phyloP scores from a whole-genome alignment of 2,329 filamentous ascomycete genomes.

The Pseudogymnoascus sp. region DNA sequence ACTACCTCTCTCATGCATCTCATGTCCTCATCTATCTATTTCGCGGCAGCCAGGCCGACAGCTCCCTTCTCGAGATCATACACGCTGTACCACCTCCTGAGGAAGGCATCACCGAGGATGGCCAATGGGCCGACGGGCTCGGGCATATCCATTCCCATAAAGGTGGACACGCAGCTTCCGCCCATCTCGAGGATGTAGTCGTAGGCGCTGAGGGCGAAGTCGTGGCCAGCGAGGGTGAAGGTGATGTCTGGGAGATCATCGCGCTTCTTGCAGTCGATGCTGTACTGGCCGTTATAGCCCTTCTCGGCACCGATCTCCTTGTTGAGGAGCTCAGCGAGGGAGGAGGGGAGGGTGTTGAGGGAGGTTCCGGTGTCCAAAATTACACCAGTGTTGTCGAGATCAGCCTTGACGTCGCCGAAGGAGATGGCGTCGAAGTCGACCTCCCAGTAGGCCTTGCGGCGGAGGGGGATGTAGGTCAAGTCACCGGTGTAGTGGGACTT shows the following conservation, averaged over 20 bases:
- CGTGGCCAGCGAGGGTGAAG: slow-evolving; percentile 82
- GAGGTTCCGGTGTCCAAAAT: slow-evolving; percentile 98
- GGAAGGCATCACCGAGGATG: slow-evolving; percentile 84
- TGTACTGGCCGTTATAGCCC: slow-evolving; percentile 94
- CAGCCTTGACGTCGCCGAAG: slow-evolving; percentile 76
- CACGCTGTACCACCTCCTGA: slow-evolving; percentile 87
- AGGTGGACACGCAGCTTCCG: slow-evolving; percentile 92
- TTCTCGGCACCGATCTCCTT: slow-evolving; percentile 97
- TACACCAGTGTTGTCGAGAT: slow-evolving; percentile 89
- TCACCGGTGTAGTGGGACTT: slow-evolving; percentile 74
- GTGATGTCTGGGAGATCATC: slow-evolving; percentile 80
- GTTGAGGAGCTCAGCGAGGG: slow-evolving; percentile 93
- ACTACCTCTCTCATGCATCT: not conserved
- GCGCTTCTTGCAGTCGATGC: slow-evolving; percentile 79
- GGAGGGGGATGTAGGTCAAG: slow-evolving; percentile 85
- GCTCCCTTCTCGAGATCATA: slow-evolving; percentile 88
- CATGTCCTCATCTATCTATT: slow-evolving; percentile 35
- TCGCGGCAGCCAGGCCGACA: slow-evolving; percentile 83
- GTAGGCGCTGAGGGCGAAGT: slow-evolving; percentile 81
- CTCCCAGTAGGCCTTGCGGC: slow-evolving; percentile 99
- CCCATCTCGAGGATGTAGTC: slow-evolving; percentile 97
- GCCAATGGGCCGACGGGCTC: slow-evolving; percentile 84
- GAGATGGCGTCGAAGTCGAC: slow-evolving; percentile 90
- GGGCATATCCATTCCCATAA: slow-evolving; percentile 89
- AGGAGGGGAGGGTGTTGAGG: slow-evolving; percentile 85